A percentile compares a stretch with the other conserved stretches of the same genome.
Conservation (phyloP, 2,329 filamentous ascomycete genomes). For the Spiromastix sp. region DNA sequence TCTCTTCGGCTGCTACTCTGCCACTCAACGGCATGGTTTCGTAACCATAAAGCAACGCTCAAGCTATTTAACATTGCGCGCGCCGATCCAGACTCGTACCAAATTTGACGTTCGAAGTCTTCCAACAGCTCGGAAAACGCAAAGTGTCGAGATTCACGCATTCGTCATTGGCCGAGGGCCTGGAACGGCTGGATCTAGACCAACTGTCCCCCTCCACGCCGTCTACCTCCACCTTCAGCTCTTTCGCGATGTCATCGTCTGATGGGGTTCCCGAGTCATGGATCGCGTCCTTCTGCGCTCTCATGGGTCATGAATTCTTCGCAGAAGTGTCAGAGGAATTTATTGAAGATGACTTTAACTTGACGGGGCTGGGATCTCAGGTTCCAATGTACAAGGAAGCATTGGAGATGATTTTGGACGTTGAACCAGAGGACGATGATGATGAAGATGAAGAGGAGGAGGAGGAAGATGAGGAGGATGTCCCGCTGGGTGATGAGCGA, state of each 20-base stretch:
- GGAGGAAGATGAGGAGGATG: slow-evolving; percentile 59
- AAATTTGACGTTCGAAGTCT: too few species aligned
- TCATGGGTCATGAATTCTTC: slow-evolving; percentile 97
- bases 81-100: too few species aligned
- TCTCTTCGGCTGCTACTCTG: too few species aligned
- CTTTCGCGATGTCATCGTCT: slow-evolving; percentile 35
- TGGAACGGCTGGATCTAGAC: slow-evolving; percentile 37
- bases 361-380: slow-evolving; percentile 88
- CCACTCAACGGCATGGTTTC: too few species aligned
- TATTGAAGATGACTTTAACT: slow-evolving; percentile 98
- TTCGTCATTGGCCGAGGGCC: slow-evolving; percentile 37
- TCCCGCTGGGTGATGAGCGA: slow-evolving; percentile 53
- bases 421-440: slow-evolving; percentile 82
- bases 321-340: slow-evolving; percentile 98
- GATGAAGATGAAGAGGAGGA: slow-evolving; percentile 57
- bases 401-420: slow-evolving; percentile 97
- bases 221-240: slow-evolving; percentile 27
- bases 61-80: too few species aligned
- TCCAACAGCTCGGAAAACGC: too few species aligned
- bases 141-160: slow-evolving; percentile 37
- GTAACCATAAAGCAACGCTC: too few species aligned
- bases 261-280: slow-evolving; percentile 65
- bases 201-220: slow-evolving; percentile 35
- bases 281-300: slow-evolving; percentile 94
- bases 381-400: slow-evolving; percentile 99